Evolutionary conservation across 2,329 filamentous ascomycete species (phyloP).

Genomic region (Ascochyta clinopodiicola): DNA sequence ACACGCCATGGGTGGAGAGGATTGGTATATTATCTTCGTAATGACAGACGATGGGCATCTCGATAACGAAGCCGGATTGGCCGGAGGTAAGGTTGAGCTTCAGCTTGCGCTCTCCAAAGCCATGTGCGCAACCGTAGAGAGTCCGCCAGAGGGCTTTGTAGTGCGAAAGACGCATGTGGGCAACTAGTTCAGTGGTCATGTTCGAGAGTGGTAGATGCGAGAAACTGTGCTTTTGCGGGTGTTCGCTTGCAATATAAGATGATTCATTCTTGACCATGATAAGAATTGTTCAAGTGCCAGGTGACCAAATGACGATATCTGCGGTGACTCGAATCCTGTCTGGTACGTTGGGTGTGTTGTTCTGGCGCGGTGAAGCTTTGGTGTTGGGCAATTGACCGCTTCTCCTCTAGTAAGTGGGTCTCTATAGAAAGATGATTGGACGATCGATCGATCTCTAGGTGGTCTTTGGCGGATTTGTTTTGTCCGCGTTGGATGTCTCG

Average conservation of each 20-base stretch:
- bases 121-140: slow-evolving; percentile 13
- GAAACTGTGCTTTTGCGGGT: not conserved
- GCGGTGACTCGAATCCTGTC: slow-evolving; percentile 7
- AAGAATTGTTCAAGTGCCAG: not conserved
- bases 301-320: slow-evolving; percentile 9
- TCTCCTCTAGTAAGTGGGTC: slow-evolving; percentile 11
- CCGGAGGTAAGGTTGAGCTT: slow-evolving; percentile 18
- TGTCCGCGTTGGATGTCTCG: not conserved
- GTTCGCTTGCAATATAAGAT: slow-evolving; percentile 4
- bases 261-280: not conserved
- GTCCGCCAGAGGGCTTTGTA: slow-evolving; percentile 13
- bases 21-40: slow-evolving; percentile 13
- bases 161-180: slow-evolving; percentile 15
- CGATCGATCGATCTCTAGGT: not conserved
- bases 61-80: slow-evolving; percentile 8
- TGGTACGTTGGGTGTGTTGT: slow-evolving; percentile 7
- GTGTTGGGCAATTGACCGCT: slow-evolving; percentile 19
- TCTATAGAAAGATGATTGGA: slow-evolving; percentile 8
- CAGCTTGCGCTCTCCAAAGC: slow-evolving; percentile 16
- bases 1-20: slow-evolving; percentile 7
- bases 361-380: slow-evolving; percentile 12
- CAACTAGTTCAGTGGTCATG: slow-evolving; percentile 15
- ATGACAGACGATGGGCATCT: slow-evolving; percentile 12
- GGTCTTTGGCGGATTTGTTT: not conserved
- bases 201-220: not conserved